Evolutionary conservation across 1,284 basidiomycete species (phyloP).

Genomic region (Cutaneotrichosporon cavernicola): DNA sequence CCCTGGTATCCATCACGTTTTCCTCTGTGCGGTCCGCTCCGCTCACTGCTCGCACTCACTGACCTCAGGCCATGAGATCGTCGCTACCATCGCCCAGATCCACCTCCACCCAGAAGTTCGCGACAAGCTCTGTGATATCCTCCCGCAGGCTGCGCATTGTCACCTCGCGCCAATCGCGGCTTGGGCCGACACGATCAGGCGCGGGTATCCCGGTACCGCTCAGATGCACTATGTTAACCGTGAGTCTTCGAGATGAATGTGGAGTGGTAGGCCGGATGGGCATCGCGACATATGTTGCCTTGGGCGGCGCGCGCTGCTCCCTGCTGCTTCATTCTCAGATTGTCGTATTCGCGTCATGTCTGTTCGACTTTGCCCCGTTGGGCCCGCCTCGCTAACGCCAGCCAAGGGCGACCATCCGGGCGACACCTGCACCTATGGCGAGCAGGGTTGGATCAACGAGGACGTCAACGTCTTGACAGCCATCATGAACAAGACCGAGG

Average conservation of each 20-base stretch:
- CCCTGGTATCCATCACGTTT: not conserved
- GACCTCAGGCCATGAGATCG: conserved; percentile 74
- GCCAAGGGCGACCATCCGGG: conserved; percentile 66
- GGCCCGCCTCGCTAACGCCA: conserved; percentile 16
- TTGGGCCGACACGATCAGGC: conserved; percentile 76
- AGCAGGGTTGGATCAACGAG: conserved; percentile 68
- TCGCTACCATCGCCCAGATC: conserved; percentile 89
- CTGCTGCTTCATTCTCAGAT: no score
- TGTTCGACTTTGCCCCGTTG: not conserved
- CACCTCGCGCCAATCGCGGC: conserved; percentile 75
- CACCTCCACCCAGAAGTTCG: conserved; percentile 75
- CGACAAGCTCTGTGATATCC: conserved; percentile 64
- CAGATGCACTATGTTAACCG: conserved; percentile 56
- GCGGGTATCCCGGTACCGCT: conserved; percentile 51
- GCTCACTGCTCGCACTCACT: not conserved
- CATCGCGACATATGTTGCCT: no score
- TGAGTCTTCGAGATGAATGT: conserved; percentile 29
- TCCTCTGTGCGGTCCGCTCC: not conserved
- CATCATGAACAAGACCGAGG: conserved; percentile 67
- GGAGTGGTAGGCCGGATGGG: not conserved
- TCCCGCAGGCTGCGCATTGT: conserved; percentile 64
- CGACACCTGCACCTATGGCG: conserved; percentile 70
- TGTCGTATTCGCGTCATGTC: not conserved
- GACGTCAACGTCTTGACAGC: conserved; percentile 71
- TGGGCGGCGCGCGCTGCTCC: no score